Conservation (phyloP, 2,329 filamentous ascomycete genomes). For the Talaromyces sp. region DNA sequence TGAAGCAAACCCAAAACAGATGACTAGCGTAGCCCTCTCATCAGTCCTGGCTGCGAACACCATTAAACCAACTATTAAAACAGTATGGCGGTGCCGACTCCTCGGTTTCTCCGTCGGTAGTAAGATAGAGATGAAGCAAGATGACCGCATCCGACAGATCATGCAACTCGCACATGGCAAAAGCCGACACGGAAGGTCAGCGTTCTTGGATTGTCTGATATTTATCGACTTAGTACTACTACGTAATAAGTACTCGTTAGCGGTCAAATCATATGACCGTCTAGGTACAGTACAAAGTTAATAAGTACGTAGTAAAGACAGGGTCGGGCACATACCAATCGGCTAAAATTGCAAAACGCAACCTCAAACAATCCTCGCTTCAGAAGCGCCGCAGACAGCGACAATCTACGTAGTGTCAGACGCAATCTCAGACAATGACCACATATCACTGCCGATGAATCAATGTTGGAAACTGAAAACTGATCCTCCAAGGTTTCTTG, state of each 20-base stretch:
- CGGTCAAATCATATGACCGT: not conserved
- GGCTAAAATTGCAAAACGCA: constrained; percentile 13
- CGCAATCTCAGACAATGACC: not conserved
- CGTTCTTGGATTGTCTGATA: not conserved
- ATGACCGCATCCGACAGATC: not conserved
- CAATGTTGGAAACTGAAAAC: not conserved
- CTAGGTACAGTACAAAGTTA: too few species aligned
- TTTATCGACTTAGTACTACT: not conserved
- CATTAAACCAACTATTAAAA: not conserved
- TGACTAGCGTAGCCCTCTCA: not conserved
- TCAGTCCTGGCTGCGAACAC: not conserved
- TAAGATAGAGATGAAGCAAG: not conserved
- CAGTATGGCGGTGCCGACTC: not conserved
- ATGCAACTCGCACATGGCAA: constrained; percentile 5
- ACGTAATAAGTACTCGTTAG: not conserved
- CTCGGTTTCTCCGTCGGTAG: not conserved
- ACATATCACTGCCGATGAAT: not conserved
- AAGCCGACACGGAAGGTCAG: not conserved
- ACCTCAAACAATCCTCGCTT: constrained; percentile 14
- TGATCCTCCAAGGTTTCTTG: not conserved
- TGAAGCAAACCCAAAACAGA: constrained; percentile 5
- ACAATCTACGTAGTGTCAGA: not conserved
- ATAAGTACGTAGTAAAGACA: not conserved
- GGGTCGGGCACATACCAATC: constrained; percentile 1
- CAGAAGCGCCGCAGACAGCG: constrained; percentile 14